phyloP scores from a whole-genome alignment of 495 filamentous ascomycete genomes.

The Cladorrhinum samala region DNA sequence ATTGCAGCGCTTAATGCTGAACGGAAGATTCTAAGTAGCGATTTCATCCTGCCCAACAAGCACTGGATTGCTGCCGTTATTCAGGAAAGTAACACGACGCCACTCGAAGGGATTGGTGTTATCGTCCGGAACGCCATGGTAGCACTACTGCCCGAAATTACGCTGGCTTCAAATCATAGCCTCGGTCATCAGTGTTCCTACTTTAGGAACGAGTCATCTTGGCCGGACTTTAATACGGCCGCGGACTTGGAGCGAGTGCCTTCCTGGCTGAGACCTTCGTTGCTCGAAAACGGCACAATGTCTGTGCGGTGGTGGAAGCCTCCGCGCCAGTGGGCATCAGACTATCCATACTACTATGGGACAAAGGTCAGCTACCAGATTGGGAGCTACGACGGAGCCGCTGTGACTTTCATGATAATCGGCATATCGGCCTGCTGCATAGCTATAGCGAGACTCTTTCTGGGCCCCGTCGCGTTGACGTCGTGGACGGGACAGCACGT shows the following conservation, averaged over 20 bases:
- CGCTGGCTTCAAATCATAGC: neutral
- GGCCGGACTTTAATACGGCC: too few relatives aligned
- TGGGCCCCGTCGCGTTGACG: constrained; percentile 2
- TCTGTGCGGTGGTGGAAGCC: too few relatives aligned
- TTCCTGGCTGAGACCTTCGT: too few relatives aligned
- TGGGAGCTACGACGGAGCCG: neutral
- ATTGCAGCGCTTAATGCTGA: neutral
- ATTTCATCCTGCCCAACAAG: neutral
- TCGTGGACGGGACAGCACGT: constrained; percentile 13
- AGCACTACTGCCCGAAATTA: neutral
- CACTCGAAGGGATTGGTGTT: neutral
- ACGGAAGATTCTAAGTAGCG: neutral
- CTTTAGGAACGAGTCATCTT: too few relatives aligned
- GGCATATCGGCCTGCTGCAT: neutral
- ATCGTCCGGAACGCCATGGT: neutral
- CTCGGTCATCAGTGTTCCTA: too few relatives aligned
- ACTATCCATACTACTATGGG: constrained; percentile 4
- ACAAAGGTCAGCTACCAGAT: neutral
- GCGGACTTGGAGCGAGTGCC: too few relatives aligned
- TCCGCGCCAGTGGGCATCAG: neutral
- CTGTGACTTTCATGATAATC: neutral
- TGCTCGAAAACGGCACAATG: too few relatives aligned
- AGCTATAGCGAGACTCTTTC: neutral
- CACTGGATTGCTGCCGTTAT: neutral
- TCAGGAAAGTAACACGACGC: neutral